A percentile compares a stretch with the other conserved stretches of the same genome.
Evolutionary conservation across 2,329 filamentous ascomycete genomes (phyloP).

Genomic region (Emergomyces orientalis): DNA sequence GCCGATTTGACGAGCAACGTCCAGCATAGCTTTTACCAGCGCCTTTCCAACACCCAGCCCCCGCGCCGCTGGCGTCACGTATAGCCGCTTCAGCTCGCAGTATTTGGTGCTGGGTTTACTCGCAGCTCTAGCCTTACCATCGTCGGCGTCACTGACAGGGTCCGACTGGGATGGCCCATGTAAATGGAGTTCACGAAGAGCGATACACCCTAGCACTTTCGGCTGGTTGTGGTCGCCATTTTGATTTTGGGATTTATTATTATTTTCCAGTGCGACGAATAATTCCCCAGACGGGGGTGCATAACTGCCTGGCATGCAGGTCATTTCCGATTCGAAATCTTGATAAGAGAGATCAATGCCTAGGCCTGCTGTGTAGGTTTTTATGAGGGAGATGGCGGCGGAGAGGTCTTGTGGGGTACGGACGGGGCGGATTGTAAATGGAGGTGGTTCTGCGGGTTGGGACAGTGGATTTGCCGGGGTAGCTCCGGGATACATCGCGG

Average conservation of each 20-base stretch:
- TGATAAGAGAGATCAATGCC: conserved; percentile 50
- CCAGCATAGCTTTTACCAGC: conserved; percentile 39
- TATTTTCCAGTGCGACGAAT: conserved; percentile 10
- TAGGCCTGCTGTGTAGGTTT: conserved; percentile 37
- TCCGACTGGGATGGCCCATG: no score
- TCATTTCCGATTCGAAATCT: conserved; percentile 45
- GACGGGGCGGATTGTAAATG: conserved; percentile 11
- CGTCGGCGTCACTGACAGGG: background rate
- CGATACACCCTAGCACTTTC: conserved; percentile 41
- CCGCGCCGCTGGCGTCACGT: conserved; percentile 40
- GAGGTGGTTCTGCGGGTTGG: background rate
- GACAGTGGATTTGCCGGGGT: background rate
- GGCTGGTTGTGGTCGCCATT: background rate
- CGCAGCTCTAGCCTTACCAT: conserved; percentile 1
- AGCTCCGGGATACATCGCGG: background rate
- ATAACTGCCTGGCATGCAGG: conserved; percentile 48
- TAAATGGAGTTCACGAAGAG: conserved; percentile 32
- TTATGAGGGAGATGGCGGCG: conserved; percentile 27
- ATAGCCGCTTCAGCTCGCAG: conserved; percentile 52
- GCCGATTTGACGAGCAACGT: conserved; percentile 38
- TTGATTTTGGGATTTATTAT: conserved; percentile 11
- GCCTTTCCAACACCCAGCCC: conserved; percentile 43
- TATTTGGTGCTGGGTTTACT: conserved; percentile 10
- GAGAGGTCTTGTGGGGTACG: conserved; percentile 10
- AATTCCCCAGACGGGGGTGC: conserved; percentile 17